Conservation (phyloP, 2,329 filamentous ascomycete genomes). For the Parafenestella ontariensis region DNA sequence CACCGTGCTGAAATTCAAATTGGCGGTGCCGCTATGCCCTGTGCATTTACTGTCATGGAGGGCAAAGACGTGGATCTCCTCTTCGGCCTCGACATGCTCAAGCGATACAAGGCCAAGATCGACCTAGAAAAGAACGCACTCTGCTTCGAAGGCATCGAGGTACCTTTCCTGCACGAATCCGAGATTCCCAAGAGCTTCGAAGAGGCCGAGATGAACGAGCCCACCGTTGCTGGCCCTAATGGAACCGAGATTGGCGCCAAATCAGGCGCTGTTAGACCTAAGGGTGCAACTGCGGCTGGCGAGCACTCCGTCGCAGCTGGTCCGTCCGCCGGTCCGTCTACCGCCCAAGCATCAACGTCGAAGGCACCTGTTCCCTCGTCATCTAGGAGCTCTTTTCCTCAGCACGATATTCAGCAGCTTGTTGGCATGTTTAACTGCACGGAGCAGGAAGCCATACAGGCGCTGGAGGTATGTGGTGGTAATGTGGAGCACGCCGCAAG, state of each 20-base stretch:
- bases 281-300: constrained; percentile 48
- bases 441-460: constrained; percentile 76
- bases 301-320: constrained; percentile 26
- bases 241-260: constrained; percentile 88
- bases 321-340: constrained; percentile 21
- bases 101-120: constrained; percentile 91
- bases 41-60: constrained; percentile 99
- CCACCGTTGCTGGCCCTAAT: constrained; percentile 81
- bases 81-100: constrained; percentile 94
- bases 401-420: constrained; percentile 76
- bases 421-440: constrained; percentile 76
- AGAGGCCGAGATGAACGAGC: constrained; percentile 76
- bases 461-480: constrained; percentile 81
- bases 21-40: constrained; percentile 83
- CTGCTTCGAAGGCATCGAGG: constrained; percentile 85
- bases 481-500: constrained; percentile 89
- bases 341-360: constrained; percentile 15
- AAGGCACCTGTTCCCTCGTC: constrained; percentile 23
- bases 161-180: constrained; percentile 88
- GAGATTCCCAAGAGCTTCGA: constrained; percentile 89
- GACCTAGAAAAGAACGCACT: constrained; percentile 85
- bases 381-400: constrained; percentile 53
- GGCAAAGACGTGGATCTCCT: constrained; percentile 95
- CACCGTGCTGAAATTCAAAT: constrained; percentile 96
- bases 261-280: constrained; percentile 75